Evolutionary conservation across 176 grass and related monocot species (phyloP), one percentile per base, ranked within the genome.

Genomic region (Sorghum bicolor): DNA sequence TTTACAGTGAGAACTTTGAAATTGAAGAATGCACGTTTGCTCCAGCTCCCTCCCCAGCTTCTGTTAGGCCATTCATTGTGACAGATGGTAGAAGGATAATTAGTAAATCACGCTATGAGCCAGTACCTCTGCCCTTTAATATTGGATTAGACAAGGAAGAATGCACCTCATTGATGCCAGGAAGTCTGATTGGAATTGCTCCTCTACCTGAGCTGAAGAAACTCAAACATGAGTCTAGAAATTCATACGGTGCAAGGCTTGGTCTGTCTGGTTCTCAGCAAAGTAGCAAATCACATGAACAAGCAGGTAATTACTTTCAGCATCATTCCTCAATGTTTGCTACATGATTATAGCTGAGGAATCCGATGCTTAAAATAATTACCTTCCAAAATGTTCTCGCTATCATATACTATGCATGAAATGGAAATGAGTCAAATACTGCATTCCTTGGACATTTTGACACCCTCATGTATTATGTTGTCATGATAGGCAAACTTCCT

Each of bases 61-160:
- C 82, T 84, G 63, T 60, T 43, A 95, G 93, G 52, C 93, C 87
- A 64, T 90, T 96, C 45, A 32, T 94, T 61, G 89, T 96, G 61
- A 96, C 89, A 53, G 93, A 98, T 83, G 91, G 93, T 43, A 93
- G 77, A 74, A 95, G 55, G 80, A 73, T 92, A 60, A 95, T 98
- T 28, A 98, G 89, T 77, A 98, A 92, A 78, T 90, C 93, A 43
- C 69, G 60, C 40, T 90, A 81, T 86, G 89, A 92, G 50, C 33
- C 67, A 78, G 82, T 88, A 8, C 30, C 50, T 50, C 61, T 87
- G n/a, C 63, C 80, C 8, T 88, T 88, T 85, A 67, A 80, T 20
- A 83, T 50, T 28, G 61, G 68, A 50, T 47, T 88, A 5, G 82
- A 84, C 24, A 81, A 92, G 52, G 87, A 86, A 5, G 79, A 53